These are phyloP conservation scores for Pouteria glomerata DNA, from an alignment of 148 eudicot genomes.

Conservation along the genomic window DNA sequence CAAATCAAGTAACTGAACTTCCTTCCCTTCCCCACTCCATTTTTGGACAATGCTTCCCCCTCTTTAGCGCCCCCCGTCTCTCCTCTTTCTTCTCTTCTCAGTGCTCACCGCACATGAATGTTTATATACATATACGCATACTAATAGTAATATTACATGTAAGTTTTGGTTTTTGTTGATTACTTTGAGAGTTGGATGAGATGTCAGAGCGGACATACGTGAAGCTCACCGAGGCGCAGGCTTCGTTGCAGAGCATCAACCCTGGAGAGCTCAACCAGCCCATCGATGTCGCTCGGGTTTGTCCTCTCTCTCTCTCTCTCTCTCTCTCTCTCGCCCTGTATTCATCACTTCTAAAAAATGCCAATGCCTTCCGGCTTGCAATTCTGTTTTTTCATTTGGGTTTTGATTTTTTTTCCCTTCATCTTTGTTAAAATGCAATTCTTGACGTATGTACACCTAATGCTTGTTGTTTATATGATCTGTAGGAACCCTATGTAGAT, in stretches of 20 bases:
- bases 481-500: not conserved
- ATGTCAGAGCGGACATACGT: constrained; percentile 42
- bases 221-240: constrained; percentile 44
- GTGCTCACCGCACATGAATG: too few relatives aligned
- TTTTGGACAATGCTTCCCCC: constrained; percentile 14
- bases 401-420: too few relatives aligned
- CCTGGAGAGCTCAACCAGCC: constrained; percentile 80
- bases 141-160: not conserved
- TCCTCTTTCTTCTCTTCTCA: not conserved
- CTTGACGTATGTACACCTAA: too few relatives aligned
- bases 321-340: not conserved
- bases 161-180: not conserved
- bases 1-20: not conserved
- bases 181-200: constrained; percentile 1
- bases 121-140: not conserved
- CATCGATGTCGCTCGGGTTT: constrained; percentile 53
- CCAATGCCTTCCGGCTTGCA: not conserved
- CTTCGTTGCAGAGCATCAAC: constrained; percentile 38
- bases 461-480: too few relatives aligned
- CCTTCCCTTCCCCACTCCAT: not conserved
- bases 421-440: too few relatives aligned
- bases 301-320: not conserved
- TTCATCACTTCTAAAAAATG: not conserved
- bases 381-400: too few relatives aligned
- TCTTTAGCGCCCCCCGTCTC: constrained; percentile 7